A percentile compares a stretch with the other conserved stretches of the same genome.
Evolutionary conservation across 768 basidiomycete species (phyloP).

Genomic region (Hypholoma fasciculare): DNA sequence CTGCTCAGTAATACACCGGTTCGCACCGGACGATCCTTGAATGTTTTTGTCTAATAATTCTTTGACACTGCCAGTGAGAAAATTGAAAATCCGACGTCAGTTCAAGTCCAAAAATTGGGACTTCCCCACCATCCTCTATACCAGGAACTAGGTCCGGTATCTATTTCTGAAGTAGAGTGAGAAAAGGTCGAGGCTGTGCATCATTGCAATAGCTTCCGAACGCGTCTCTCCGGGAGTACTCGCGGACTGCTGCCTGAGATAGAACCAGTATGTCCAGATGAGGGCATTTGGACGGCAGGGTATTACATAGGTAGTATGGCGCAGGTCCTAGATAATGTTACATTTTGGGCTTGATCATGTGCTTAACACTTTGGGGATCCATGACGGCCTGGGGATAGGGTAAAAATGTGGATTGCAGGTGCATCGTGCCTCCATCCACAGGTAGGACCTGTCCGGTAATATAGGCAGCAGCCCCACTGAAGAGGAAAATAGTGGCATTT

Average conservation of each 20-base stretch:
- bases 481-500: slow-evolving; percentile 75
- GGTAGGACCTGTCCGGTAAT: slow-evolving; percentile 76
- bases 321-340: slow-evolving; percentile 15
- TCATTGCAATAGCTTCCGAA: slow-evolving; percentile 1
- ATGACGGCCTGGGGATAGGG: slow-evolving; percentile 68
- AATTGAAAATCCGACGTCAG: not conserved
- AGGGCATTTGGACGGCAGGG: not conserved
- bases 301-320: not conserved
- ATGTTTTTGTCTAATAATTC: too few species aligned
- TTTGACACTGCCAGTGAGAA: too few species aligned
- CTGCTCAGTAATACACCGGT: not conserved
- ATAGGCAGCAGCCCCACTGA: slow-evolving; percentile 77
- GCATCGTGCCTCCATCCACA: slow-evolving; percentile 67
- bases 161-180: not conserved
- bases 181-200: not conserved
- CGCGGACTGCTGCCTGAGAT: not conserved
- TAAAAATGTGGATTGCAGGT: slow-evolving; percentile 45
- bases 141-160: slow-evolving; percentile 3
- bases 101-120: not conserved
- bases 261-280: not conserved
- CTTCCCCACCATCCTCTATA: not conserved
- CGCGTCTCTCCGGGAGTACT: not conserved
- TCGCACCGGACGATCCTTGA: not conserved
- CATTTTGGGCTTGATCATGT: slow-evolving; percentile 53
- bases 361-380: slow-evolving; percentile 51